A percentile compares a stretch with the other conserved stretches of the same genome.
These are phyloP conservation scores for Sporisorium scitamineum DNA, from an alignment of 1,284 basidiomycete genomes.

Conservation along the genomic window DNA sequence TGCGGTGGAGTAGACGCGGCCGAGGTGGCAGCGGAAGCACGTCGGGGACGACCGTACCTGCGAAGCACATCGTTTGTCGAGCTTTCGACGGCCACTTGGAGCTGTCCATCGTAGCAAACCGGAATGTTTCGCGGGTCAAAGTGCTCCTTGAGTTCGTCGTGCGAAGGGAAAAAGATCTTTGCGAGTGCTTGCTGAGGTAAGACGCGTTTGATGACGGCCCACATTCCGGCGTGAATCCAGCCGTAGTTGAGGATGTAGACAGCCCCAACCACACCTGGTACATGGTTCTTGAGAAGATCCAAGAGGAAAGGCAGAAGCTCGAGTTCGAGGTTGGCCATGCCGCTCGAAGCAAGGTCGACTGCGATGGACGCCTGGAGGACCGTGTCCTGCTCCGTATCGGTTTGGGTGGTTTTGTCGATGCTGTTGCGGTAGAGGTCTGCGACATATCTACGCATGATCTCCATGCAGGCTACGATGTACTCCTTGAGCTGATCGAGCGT, in stretches of 20 bases:
- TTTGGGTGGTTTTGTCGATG: not conserved
- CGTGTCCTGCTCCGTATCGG: constrained; percentile 12
- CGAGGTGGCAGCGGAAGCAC: constrained; percentile 12
- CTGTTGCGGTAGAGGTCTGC: constrained; percentile 42
- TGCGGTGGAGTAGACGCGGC: constrained; percentile 11
- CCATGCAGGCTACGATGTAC: constrained; percentile 66
- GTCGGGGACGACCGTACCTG: constrained; percentile 46
- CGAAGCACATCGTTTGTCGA: constrained; percentile 61
- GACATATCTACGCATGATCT: constrained; percentile 62
- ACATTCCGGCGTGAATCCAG: constrained; percentile 83
- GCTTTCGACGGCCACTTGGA: constrained; percentile 51
- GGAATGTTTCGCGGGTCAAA: constrained; percentile 75
- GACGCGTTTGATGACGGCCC: constrained; percentile 80
- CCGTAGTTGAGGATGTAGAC: constrained; percentile 84
- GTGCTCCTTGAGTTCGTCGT: constrained; percentile 75
- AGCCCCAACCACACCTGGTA: constrained; percentile 68
- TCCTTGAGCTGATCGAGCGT: constrained; percentile 64
- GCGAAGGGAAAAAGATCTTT: constrained; percentile 79
- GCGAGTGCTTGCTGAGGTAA: constrained; percentile 79
- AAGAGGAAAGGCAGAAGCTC: constrained; percentile 66
- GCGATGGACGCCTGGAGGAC: constrained; percentile 61
- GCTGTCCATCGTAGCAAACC: constrained; percentile 53
- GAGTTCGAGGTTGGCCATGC: constrained; percentile 66
- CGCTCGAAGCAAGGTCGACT: constrained; percentile 55
- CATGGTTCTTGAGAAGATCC: constrained; percentile 67